These are phyloP conservation scores for Rhizophagus prolifer DNA, from an alignment of 192 early-diverging fungal genomes.

Conservation along the genomic window DNA sequence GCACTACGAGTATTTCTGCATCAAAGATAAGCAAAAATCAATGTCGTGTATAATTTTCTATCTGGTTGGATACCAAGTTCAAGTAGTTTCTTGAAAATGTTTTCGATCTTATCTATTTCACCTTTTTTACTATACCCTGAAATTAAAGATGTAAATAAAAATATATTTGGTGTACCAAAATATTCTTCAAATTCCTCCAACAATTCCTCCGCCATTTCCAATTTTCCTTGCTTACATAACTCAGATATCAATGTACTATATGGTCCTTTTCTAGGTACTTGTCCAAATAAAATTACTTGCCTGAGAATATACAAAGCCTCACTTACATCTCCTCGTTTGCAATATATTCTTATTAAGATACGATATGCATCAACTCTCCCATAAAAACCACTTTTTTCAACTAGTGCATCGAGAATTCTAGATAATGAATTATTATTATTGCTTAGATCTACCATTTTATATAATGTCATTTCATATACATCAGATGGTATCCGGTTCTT, in stretches of 20 bases:
- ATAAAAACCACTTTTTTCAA: not conserved
- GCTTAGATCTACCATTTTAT: not conserved
- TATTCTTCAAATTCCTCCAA: constrained; percentile 1
- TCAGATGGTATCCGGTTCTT: not conserved
- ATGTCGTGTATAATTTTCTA: not conserved
- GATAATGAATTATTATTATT: not conserved
- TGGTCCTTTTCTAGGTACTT: not conserved
- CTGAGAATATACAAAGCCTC: not conserved
- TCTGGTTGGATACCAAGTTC: not conserved
- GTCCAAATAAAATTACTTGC: not conserved
- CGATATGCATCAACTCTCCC: not conserved
- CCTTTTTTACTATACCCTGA: not conserved
- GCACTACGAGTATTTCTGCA: not conserved
- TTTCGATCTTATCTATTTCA: not conserved
- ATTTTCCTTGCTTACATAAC: not conserved
- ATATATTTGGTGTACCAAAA: not conserved
- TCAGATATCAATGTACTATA: constrained; percentile 1
- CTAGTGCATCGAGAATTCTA: not conserved
- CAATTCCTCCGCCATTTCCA: not conserved
- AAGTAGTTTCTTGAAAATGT: not conserved
- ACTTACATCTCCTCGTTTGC: not conserved
- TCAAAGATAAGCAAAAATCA: not conserved
- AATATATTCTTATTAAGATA: not conserved
- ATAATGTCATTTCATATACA: not conserved
- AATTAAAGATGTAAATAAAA: constrained; percentile 4